Evolutionary conservation across 129 eudicot genomes (phyloP), one percentile per base, ranked within the genome.

Genomic region (Tagetes patula): DNA sequence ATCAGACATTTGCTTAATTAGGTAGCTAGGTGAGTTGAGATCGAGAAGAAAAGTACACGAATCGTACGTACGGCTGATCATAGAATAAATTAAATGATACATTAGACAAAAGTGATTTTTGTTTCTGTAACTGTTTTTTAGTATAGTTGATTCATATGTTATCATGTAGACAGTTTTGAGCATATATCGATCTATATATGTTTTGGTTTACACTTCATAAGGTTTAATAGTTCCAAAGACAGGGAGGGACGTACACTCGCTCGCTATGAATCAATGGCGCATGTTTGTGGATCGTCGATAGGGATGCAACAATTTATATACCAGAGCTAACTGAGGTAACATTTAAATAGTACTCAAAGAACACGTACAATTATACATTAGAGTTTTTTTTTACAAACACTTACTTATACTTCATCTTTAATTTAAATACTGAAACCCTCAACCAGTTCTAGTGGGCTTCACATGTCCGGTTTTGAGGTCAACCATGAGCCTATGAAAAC

Each of bases 1-100:
- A 80, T 82, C 36, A 81, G 62, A 60, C 85, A 61, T 47, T 74
- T 83, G 50, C 63, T 65, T 36, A 20, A 20, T 20, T 20, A 20
- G 27, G 27, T 20, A 20, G 27, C 27, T 20, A 86, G 82, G 84
- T 79, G 76, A 56, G 80, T 85, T 60, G 69, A 20, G 27, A 20
- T 20, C 27, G 27, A 20, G 27, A 78, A 87, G 33, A 3, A 3
- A 61, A 82, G 83, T 83, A 72, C 78, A 87, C 65, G 79, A 20
- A 20, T 20, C 27, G 27, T 20, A 20, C 27, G 27, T 20, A 84
- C 71, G 6, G 52, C 10, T 71, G 82, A 80, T 52, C 36, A 64
- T 30, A 46, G 42, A 62, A 58, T 71, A 69, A 71, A 67, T 69
- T 69, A 76, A 67, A 47, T 77, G 81, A 54, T 37, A 46, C 43